Evolutionary conservation across 371 early-diverging fungal species (phyloP).

Genomic region (Actinomortierella ambigua): DNA sequence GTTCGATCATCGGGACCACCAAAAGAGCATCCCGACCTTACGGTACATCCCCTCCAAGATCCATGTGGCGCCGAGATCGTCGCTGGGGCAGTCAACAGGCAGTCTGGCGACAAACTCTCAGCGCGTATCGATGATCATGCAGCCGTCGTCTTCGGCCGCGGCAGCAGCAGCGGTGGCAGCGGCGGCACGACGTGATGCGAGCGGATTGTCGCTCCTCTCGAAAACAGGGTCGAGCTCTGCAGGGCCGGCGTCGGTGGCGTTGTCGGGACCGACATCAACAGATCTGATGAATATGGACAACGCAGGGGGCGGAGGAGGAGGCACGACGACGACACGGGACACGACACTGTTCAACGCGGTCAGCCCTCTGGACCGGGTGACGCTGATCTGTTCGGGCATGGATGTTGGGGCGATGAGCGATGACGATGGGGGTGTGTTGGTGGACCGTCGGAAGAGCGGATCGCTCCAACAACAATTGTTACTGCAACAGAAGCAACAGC

Average conservation of each 20-base stretch:
- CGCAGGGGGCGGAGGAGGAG: slow-evolving; percentile 5
- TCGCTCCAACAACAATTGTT: too few relatives aligned
- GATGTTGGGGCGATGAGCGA: slow-evolving; percentile 10
- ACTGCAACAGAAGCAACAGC: neutral
- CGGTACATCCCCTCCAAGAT: slow-evolving; percentile 25
- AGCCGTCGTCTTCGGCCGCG: too few relatives aligned
- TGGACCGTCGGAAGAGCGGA: slow-evolving; percentile 3
- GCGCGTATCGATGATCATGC: slow-evolving; percentile 7
- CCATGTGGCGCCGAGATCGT: slow-evolving; percentile 11
- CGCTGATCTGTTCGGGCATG: slow-evolving; percentile 34
- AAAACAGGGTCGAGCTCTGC: slow-evolving; percentile 16
- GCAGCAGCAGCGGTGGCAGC: slow-evolving; percentile 10
- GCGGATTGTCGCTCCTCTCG: slow-evolving; percentile 28
- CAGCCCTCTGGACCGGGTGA: slow-evolving; percentile 39
- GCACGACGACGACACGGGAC: slow-evolving; percentile 25
- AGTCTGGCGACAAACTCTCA: slow-evolving; percentile 16
- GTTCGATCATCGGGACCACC: slow-evolving; percentile 36
- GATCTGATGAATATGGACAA: slow-evolving; percentile 7
- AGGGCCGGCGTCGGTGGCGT: slow-evolving; percentile 22
- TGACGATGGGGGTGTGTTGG: slow-evolving; percentile 15
- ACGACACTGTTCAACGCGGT: slow-evolving; percentile 33
- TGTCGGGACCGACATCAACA: slow-evolving; percentile 7
- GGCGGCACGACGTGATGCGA: slow-evolving; percentile 15
- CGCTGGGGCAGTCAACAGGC: slow-evolving; percentile 31
- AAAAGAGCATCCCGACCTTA: slow-evolving; percentile 15